Percentiles rank a stretch among this genome's conserved stretches.
Evolutionary conservation across 2,329 filamentous ascomycete species (phyloP).

Genomic region (Nigrospora osmanthi): DNA sequence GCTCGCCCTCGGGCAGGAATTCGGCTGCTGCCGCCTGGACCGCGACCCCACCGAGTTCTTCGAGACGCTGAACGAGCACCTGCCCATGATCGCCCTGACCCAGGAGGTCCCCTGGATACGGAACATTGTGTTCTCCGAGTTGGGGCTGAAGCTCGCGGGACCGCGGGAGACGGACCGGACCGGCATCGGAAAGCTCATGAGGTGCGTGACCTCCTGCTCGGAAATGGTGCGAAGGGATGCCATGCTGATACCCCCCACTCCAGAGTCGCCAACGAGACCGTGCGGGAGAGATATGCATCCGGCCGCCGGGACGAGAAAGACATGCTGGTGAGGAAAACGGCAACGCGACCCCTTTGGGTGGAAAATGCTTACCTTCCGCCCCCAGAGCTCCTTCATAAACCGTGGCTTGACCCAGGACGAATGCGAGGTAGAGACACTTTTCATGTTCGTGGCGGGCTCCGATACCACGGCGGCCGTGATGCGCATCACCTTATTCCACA

Average conservation of each 20-base stretch:
- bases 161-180: slow-evolving; percentile 13
- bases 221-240: neutral
- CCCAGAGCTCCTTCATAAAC: slow-evolving; percentile 19
- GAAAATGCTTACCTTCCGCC: no score
- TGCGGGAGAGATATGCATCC: slow-evolving; percentile 1
- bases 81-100: slow-evolving; percentile 8
- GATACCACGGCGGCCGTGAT: slow-evolving; percentile 42
- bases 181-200: slow-evolving; percentile 11
- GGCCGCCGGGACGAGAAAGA: slow-evolving; percentile 3
- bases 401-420: slow-evolving; percentile 17
- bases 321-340: slow-evolving; percentile 11
- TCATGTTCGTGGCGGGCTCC: slow-evolving; percentile 23
- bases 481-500: slow-evolving; percentile 36
- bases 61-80: slow-evolving; percentile 4
- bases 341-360: no score
- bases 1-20: slow-evolving; percentile 14
- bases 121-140: slow-evolving; percentile 8
- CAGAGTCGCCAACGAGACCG: slow-evolving; percentile 5
- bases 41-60: slow-evolving; percentile 12
- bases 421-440: slow-evolving; percentile 17
- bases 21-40: slow-evolving; percentile 15
- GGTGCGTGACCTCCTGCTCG: neutral
- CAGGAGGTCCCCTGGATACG: slow-evolving; percentile 13
- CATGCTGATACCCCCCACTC: no score
- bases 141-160: slow-evolving; percentile 10